phyloP scores from a whole-genome alignment of 2,329 filamentous ascomycete genomes.

The Metarhizium humberi region DNA sequence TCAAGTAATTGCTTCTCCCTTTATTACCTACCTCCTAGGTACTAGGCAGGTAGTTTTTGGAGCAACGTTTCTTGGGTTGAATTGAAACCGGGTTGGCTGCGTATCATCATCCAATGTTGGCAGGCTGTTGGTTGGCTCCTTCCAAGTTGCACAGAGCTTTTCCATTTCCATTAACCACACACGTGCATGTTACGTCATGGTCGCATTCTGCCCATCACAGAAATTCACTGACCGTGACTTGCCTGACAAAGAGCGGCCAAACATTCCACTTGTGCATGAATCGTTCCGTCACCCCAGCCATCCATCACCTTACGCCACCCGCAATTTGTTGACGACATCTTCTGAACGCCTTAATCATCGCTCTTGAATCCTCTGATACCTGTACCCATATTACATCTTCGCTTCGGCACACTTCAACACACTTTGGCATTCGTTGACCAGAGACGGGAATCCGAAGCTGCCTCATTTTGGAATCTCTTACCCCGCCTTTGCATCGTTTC shows the following conservation, averaged over 20 bases:
- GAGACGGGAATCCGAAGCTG: not conserved
- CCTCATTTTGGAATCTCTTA: not conserved
- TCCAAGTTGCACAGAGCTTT: not conserved
- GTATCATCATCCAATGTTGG: not conserved
- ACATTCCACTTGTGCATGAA: not conserved
- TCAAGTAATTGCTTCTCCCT: too few relatives aligned
- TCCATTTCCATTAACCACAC: not conserved
- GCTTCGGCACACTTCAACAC: not conserved
- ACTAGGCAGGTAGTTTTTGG: too few relatives aligned
- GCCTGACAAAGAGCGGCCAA: not conserved
- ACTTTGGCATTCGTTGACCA: not conserved
- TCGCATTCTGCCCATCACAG: not conserved
- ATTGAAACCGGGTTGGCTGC: not conserved
- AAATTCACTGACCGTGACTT: not conserved
- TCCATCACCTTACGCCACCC: conserved; percentile 10
- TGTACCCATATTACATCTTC: not conserved
- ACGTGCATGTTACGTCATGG: not conserved
- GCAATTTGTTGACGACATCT: not conserved
- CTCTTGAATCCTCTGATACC: not conserved
- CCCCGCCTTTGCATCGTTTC: not conserved
- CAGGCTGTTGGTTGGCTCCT: not conserved
- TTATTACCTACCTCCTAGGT: too few relatives aligned
- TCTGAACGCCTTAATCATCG: not conserved
- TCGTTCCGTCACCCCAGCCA: conserved; percentile 4
- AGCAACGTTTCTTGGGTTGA: too few relatives aligned